Base-by-base conservation (phyloP, 2,329 filamentous ascomycete genomes). In the Mycosphaerelloides madeirae region DNA sequence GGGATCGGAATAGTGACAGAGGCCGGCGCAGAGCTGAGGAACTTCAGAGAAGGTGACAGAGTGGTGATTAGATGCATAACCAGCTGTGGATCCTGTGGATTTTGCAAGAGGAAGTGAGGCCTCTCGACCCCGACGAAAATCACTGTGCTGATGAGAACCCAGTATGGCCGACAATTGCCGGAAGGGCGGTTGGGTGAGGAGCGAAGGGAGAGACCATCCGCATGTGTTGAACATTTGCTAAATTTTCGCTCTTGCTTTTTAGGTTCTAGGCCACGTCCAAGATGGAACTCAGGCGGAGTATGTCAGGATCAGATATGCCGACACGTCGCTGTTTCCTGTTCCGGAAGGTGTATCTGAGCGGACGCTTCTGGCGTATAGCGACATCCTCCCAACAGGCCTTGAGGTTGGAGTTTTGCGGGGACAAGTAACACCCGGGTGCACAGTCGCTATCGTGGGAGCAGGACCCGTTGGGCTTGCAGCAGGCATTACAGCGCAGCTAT, bases 221-320 rank as follows among this genome's bases (percentile, higher is more conserved):
- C n/a, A n/a, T n/a, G n/a, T n/a, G n/a, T n/a, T n/a, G n/a, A n/a
- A n/a, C 22, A 25, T 6, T 25, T 25, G 22, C 6, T 5, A 25
- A 5, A 25, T 25, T 9, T 25, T 25, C 22, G 22, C 6, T 25
- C n/a, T n/a, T n/a, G n/a, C n/a, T n/a, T n/a, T n/a, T n/a, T n/a
- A n/a, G n/a, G 66, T 71, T 4, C 63, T 80, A 2, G 77, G 77
- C 15, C 73, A 80, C 53, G 65, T 63, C 0, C 67, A 72, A 15
- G 73, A 78, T 50, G 76, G 76, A 34, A 78, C 74, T 0, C 76
- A 79, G 54, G 77, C 76, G n/a, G 76, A 79, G 54, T 78, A 73
- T 48, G 75, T 78, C 29, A 66, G 74, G 15, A 69, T 78, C 33
- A 73, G 73, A 1, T 69, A 73, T 54, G 76, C 75, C 0, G 68